Conservation (phyloP, 2,329 filamentous ascomycete species). For the Xylariaceae sp. region DNA sequence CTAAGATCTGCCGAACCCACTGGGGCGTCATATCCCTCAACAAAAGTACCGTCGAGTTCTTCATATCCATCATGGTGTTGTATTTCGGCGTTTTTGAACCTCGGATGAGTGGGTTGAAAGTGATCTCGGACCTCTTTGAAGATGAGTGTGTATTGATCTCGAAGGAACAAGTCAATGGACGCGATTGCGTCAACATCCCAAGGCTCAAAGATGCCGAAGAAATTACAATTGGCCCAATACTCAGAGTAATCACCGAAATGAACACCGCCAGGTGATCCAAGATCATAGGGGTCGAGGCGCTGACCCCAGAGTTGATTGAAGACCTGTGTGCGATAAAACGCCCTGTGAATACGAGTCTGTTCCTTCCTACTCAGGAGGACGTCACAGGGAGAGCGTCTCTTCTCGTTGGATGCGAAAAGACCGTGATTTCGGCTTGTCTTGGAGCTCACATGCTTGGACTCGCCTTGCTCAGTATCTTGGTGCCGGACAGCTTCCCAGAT, state of each 20-base stretch:
- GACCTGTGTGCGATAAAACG: conserved; percentile 20
- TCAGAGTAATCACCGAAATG: neutral
- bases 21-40: neutral
- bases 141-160: neutral
- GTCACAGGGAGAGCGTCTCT: no score
- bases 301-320: conserved; percentile 15
- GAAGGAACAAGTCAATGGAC: neutral
- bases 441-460: neutral
- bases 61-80: no score
- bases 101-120: neutral
- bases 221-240: neutral
- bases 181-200: conserved; percentile 4
- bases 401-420: neutral
- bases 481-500: neutral
- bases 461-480: neutral
- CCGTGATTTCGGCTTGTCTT: no score
- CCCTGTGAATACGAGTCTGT: conserved; percentile 16
- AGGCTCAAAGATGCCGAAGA: neutral
- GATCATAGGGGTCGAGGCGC: no score
- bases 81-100: neutral
- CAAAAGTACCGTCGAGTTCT: no score
- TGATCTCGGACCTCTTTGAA: neutral
- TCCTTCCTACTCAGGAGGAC: conserved; percentile 9
- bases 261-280: neutral
- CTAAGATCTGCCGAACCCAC: neutral